These are phyloP conservation scores for Primulina tabacum DNA, from an alignment of 257 asterid species.

Conservation along the genomic window DNA sequence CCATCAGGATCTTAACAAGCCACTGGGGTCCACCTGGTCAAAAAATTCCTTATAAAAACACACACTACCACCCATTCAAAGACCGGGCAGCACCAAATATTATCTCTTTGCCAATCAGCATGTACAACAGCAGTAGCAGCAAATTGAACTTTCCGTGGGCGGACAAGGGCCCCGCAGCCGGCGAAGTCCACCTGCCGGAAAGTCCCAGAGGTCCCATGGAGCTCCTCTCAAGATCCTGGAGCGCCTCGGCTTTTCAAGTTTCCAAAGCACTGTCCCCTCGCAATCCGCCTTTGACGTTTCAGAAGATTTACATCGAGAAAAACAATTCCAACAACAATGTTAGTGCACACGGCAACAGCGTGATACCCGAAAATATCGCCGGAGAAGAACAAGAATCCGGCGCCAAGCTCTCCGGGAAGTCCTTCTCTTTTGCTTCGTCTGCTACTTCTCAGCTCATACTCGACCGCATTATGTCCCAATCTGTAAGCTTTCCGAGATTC, in stretches of 20 bases:
- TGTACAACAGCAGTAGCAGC: conserved; percentile 24
- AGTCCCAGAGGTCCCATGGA: conserved; percentile 98
- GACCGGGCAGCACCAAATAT: neutral
- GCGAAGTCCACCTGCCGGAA: conserved; percentile 73
- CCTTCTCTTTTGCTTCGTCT: conserved; percentile 89
- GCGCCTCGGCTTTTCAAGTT: conserved; percentile 83
- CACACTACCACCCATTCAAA: conserved; percentile 5
- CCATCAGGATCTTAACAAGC: too few relatives aligned
- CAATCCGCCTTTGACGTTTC: conserved; percentile 31
- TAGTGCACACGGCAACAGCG: neutral
- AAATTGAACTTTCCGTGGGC: conserved; percentile 66
- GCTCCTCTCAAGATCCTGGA: conserved; percentile 92
- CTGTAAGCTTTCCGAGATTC: conserved; percentile 48
- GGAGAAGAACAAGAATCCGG: conserved; percentile 57
- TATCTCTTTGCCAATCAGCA: too few relatives aligned
- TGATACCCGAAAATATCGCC: conserved; percentile 50
- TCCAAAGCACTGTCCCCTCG: conserved; percentile 65
- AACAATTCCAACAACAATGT: conserved; percentile 13
- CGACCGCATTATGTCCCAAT: conserved; percentile 96
- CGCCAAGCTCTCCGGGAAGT: conserved; percentile 73
- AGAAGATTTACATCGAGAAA: conserved; percentile 5
- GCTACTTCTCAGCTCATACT: conserved; percentile 97
- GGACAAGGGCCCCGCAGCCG: conserved; percentile 49
- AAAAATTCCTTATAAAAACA: conserved; percentile 10
- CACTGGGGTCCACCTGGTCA: too few relatives aligned